These are phyloP conservation scores for Sugiyamaella lignohabitans DNA, from an alignment of 805 yeast species.

Conservation along the genomic window DNA sequence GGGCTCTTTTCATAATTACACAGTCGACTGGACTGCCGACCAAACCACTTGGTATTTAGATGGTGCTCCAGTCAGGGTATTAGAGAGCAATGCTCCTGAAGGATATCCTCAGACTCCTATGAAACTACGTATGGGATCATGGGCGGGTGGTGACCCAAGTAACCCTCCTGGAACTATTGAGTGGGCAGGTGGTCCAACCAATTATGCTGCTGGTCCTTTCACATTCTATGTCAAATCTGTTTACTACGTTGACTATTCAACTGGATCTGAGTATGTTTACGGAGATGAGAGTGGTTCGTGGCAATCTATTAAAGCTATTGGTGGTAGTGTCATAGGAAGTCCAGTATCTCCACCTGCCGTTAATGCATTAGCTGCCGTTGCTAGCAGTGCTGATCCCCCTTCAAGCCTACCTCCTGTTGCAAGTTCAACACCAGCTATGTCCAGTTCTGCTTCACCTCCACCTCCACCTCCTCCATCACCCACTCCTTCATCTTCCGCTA, in stretches of 20 bases:
- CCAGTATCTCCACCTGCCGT: too few species aligned
- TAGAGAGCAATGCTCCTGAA: constrained; percentile 44
- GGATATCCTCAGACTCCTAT: constrained; percentile 94
- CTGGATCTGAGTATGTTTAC: constrained; percentile 40
- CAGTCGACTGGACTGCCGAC: constrained; percentile 76
- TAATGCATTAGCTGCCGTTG: constrained; percentile 14
- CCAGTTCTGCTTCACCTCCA: constrained; percentile 15
- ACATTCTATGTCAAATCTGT: constrained; percentile 56
- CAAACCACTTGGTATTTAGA: constrained; percentile 65
- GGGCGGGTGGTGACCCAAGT: constrained; percentile 45
- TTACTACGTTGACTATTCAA: constrained; percentile 51
- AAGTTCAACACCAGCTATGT: constrained; percentile 17
- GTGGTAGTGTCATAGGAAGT: too few species aligned
- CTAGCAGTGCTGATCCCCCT: constrained; percentile 3
- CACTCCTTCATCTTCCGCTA: too few species aligned
- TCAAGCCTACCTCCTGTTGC: constrained; percentile 1
- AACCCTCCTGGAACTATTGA: constrained; percentile 56
- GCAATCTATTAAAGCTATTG: constrained; percentile 36
- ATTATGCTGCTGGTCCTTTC: constrained; percentile 42
- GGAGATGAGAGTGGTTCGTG: constrained; percentile 36
- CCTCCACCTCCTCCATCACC: constrained; percentile 16
- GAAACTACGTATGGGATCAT: constrained; percentile 52
- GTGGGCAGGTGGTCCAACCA: constrained; percentile 67
- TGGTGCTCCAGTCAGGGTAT: constrained; percentile 59
- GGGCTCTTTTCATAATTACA: constrained; percentile 61